Evolutionary conservation across 352 stramenopile species (phyloP).

Genomic region (Pythium volutum): DNA sequence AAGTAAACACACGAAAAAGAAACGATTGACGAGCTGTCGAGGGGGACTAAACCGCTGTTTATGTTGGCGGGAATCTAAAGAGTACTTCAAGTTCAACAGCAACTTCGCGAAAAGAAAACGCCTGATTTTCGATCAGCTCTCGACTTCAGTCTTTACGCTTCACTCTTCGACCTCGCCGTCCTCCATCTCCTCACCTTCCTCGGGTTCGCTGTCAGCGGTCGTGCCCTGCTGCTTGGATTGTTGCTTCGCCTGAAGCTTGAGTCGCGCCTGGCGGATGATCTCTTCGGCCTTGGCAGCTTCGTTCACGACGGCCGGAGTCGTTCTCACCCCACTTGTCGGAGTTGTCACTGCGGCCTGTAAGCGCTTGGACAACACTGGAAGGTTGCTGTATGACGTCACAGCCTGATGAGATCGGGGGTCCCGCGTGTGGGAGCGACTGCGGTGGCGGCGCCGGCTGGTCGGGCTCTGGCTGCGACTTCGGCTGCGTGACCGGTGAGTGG

Average conservation of each 20-base stretch:
- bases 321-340: background rate
- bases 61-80: background rate
- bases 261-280: constrained; percentile 63
- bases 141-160: constrained; percentile 29
- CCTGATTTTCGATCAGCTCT: background rate
- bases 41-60: background rate
- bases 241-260: constrained; percentile 51
- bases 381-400: constrained; percentile 15
- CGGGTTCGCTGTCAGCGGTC: constrained; percentile 39
- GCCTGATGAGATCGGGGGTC: constrained; percentile 14
- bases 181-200: constrained; percentile 49
- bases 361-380: constrained; percentile 11
- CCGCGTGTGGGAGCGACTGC: constrained; percentile 14
- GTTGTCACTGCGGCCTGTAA: background rate
- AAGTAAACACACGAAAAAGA: background rate
- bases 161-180: constrained; percentile 49
- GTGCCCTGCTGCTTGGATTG: constrained; percentile 20
- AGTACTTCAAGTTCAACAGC: background rate
- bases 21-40: background rate
- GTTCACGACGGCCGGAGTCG: constrained; percentile 32
- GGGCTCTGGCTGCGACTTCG: constrained; percentile 31
- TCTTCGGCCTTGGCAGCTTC: constrained; percentile 57
- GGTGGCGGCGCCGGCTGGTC: constrained; percentile 20
- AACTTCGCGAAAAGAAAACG: background rate
- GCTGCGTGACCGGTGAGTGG: constrained; percentile 28